Evolutionary conservation across 768 basidiomycete genomes (phyloP).

Genomic region (Russula dissimulans): DNA sequence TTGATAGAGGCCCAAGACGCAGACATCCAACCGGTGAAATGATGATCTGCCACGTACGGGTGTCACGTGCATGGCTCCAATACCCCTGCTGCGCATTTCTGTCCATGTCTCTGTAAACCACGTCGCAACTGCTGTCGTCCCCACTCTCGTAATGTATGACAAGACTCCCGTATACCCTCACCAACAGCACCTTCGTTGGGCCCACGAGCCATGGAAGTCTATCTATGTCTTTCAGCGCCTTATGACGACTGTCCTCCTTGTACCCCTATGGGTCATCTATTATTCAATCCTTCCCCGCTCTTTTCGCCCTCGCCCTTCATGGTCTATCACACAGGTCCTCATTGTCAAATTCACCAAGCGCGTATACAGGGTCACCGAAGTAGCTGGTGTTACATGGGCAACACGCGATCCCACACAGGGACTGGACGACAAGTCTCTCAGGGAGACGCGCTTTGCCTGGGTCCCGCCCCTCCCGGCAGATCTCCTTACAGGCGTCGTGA

Average conservation of each 20-base stretch:
- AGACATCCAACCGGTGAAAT: too few relatives aligned
- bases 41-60: too few relatives aligned
- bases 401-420: constrained; percentile 37
- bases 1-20: too few relatives aligned
- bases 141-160: constrained; percentile 18
- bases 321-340: constrained; percentile 42
- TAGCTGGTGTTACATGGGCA: constrained; percentile 47
- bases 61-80: not conserved
- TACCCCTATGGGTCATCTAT: constrained; percentile 37
- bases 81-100: not conserved
- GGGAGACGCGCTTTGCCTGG: constrained; percentile 43
- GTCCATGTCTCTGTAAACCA: too few relatives aligned
- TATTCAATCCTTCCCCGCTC: constrained; percentile 37
- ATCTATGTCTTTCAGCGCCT: constrained; percentile 41
- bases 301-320: constrained; percentile 39
- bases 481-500: constrained; percentile 35
- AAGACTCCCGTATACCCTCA: constrained; percentile 32
- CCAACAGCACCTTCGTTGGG: constrained; percentile 36
- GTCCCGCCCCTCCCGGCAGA: constrained; percentile 33
- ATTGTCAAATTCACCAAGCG: constrained; percentile 44
- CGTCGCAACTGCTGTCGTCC: too few relatives aligned
- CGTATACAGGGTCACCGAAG: constrained; percentile 45
- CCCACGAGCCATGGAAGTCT: constrained; percentile 37
- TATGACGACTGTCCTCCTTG: constrained; percentile 39
- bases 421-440: constrained; percentile 28